phyloP scores from a whole-genome alignment of 2,329 filamentous ascomycete genomes.

The Grosmannia huntii region DNA sequence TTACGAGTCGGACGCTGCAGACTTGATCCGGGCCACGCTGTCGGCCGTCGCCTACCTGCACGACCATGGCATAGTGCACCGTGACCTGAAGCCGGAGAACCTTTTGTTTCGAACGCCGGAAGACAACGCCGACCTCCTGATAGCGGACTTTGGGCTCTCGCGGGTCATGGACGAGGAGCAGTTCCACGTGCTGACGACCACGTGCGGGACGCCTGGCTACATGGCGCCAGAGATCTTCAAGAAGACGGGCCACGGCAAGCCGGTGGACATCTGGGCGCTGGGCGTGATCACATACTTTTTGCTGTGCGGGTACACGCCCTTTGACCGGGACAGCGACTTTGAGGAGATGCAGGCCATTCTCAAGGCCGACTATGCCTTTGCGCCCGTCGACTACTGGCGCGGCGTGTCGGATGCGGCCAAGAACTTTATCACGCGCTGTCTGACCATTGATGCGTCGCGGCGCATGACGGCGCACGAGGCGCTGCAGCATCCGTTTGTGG shows the following conservation, averaged over 20 bases:
- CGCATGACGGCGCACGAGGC: constrained; percentile 86
- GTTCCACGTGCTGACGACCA: constrained; percentile 94
- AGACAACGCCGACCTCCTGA: constrained; percentile 92
- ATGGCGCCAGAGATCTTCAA: constrained; percentile 99
- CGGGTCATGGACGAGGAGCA: constrained; percentile 99
- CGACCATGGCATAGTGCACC: constrained; percentile 96
- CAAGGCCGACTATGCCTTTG: constrained; percentile 91
- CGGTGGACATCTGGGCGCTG: constrained; percentile 96
- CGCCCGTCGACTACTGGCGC: constrained; percentile 90
- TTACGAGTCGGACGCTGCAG: constrained; percentile 92
- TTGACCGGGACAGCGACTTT: constrained; percentile 92
- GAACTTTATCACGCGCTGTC: constrained; percentile 82
- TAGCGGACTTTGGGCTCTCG: constrained; percentile 91
- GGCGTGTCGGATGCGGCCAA: constrained; percentile 76
- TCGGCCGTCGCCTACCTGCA: constrained; percentile 98
- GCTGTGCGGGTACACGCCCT: constrained; percentile 94
- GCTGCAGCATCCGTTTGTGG: constrained; percentile 52
- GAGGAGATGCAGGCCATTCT: constrained; percentile 99
- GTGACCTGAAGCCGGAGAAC: constrained; percentile 95
- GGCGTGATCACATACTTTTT: constrained; percentile 98
- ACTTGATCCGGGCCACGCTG: constrained; percentile 85
- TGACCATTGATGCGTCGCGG: constrained; percentile 76
- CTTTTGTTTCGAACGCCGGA: constrained; percentile 92
- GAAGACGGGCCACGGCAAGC: constrained; percentile 94
- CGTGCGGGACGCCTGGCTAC: constrained; percentile 93